Conservation (phyloP, 495 filamentous ascomycete species). For the Umbilicaria muhlenbergii region DNA sequence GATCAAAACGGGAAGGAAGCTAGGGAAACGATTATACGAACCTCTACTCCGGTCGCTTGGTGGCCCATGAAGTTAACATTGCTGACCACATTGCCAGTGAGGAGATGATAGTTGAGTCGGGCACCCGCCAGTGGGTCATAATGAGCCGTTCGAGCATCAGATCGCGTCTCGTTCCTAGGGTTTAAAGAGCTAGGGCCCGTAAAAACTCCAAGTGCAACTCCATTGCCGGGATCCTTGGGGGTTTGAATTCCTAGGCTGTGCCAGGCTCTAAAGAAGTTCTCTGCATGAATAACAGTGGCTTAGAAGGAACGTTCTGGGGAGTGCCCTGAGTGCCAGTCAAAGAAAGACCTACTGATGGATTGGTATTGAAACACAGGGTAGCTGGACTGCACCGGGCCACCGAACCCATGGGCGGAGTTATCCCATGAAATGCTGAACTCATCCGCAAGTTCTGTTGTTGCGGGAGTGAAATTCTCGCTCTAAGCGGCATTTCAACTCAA, state of each 20-base stretch:
- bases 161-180: conserved; percentile 17
- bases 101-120: conserved; percentile 19
- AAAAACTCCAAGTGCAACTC: conserved; percentile 25
- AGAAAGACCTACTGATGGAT: conserved; percentile 23
- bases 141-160: conserved; percentile 13
- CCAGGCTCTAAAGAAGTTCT: conserved; percentile 29
- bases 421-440: conserved; percentile 19
- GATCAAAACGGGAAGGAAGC: neutral
- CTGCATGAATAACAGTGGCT: conserved; percentile 14
- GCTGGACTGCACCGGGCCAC: conserved; percentile 26
- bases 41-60: conserved; percentile 7
- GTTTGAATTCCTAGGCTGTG: conserved; percentile 29
- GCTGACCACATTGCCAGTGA: conserved; percentile 14
- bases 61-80: conserved; percentile 13
- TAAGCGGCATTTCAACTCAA: conserved; percentile 1
- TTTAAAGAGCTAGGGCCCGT: conserved; percentile 25
- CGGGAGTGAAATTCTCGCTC: conserved; percentile 22
- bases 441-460: conserved; percentile 13
- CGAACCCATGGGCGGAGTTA: conserved; percentile 13
- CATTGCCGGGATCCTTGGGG: conserved; percentile 23
- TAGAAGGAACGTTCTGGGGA: neutral
- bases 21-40: neutral
- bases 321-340: neutral
- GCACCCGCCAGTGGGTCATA: conserved; percentile 10
- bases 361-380: conserved; percentile 34